Base-by-base conservation (phyloP, 768 basidiomycete species). In the Neoboletus brunneissimus region DNA sequence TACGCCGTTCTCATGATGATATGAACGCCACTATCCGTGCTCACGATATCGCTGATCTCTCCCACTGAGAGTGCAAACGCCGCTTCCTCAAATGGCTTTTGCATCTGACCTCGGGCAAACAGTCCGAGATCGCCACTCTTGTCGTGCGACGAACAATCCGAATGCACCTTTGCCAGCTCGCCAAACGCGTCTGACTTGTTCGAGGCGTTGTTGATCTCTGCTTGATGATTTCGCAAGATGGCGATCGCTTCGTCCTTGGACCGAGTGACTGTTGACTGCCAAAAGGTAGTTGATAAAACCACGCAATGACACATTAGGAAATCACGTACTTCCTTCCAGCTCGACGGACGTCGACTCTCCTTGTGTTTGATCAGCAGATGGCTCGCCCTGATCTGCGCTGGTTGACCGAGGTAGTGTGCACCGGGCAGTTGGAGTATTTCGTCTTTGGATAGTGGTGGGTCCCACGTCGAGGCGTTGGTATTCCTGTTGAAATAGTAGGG, bases 31-130 rank as follows among this genome's bases (percentile, higher is more conserved):
- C 93, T 95, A 62, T 98, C 95, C 45, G 96, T 89, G 64, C 82
- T 84, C 67, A 98, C 83, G 45, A 94, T 75, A 29, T 84, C 87
- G 71, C 90, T 92, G 68, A 94, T 86, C 73, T 89, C 73, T 9
- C 86, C 90, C 22, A 88, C 81, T 47, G 84, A 67, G 59, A 94
- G 77, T 3, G 74, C 81, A 71, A 81, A 95, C 12, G 91, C 77
- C 32, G 91, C 89, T 31, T 95, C 93, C 74, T 98, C 95, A 67
- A 99, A 99, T 35, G 93, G 87, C 74, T 91, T 94, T 75, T 99
- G 97, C 97, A 99, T 99, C 76, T 91, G 88, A 1, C 88, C 89
- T 18, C 73, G 83, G 1, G 80, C 82, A 66, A 99, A 99, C 78
- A 78, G 79, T 0, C 97, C 93, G 7, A 99, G 82, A 72, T 99